Base-by-base conservation (phyloP, 805 yeast genomes). In the Candida pseudofarinosa region DNA sequence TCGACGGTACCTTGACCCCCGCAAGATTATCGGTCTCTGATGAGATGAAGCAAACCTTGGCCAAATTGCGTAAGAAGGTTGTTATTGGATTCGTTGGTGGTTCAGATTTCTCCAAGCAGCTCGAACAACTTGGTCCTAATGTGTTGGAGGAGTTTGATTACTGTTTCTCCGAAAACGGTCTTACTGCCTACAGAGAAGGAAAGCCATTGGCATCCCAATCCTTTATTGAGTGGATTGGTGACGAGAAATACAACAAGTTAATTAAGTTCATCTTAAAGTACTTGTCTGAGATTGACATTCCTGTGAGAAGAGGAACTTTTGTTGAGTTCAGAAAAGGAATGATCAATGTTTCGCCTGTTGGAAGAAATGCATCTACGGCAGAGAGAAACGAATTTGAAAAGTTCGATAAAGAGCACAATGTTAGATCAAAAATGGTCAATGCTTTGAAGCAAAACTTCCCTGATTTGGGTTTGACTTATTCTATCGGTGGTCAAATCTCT, bases 401-500 rank as follows among this genome's bases (percentile, higher is more conserved):
- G 57, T 93, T 58, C 67, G 99, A 93, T 69, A 76, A 81, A 58
- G 76, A 71, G 61, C 80, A 86, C 76, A 78, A 87, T 59, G 68
- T 93, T 58, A 88, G 99, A 80, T 81, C 79, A 58, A 80, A 75
- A 48, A 77, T 93, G 77, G 98, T 93, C 50, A 73, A 70, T 41
- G 97, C 96, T 41, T 78, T 93, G 62, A 86, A 79, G 71, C 79
- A 80, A 62, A 79, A 82, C 60, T 93, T 93, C 77, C 68, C 91
- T 44, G 91, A 90, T 68, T 75, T 75, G 59, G 85, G 84, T 43
- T 79, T 93, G 62, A 91, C 98, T 54, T 93, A 85, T 79, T 93
- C 99, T 46, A 93, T 93, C 53, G 99, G 99, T 69, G 99, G 99
- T 57, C 98, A 93, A 79, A 93, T 93, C 67, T 91, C 98, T 30